A percentile compares a stretch with the other conserved stretches of the same genome.
Evolutionary conservation across 371 early-diverging fungal genomes (phyloP).

Genomic region (Zychaea mexicana): DNA sequence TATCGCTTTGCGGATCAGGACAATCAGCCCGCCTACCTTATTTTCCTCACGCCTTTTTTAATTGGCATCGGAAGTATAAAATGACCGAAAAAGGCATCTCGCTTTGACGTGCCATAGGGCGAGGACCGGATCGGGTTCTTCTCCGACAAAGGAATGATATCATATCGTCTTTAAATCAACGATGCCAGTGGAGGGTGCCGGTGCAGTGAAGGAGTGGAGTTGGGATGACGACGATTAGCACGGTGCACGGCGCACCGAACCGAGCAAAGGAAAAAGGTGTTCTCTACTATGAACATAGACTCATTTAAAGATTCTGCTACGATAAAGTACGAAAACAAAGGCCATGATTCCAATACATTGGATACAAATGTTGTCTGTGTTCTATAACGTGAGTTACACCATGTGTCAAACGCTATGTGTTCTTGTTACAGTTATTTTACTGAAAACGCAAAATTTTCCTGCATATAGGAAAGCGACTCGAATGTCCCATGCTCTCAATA

Average conservation of each 20-base stretch:
- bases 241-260: not conserved
- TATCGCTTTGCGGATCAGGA: not conserved
- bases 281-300: not conserved
- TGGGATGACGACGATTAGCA: too few species aligned
- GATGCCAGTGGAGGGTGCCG: too few species aligned
- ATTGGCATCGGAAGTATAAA: not conserved
- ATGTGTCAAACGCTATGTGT: not conserved
- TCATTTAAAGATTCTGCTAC: not conserved
- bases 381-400: not conserved
- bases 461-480: not conserved
- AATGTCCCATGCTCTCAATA: too few species aligned
- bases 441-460: not conserved
- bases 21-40: too few species aligned
- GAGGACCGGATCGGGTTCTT: not conserved
- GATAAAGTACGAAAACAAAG: not conserved
- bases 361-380: too few species aligned
- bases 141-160: conserved; percentile 2
- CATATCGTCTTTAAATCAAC: not conserved
- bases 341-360: too few species aligned
- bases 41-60: not conserved
- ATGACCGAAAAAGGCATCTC: not conserved
- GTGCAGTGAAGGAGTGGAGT: too few species aligned
- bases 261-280: not conserved
- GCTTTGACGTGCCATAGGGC: not conserved
- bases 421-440: not conserved